These are phyloP conservation scores for Wickerhamomyces sydowiorum DNA, from an alignment of 805 yeast genomes.

Conservation along the genomic window DNA sequence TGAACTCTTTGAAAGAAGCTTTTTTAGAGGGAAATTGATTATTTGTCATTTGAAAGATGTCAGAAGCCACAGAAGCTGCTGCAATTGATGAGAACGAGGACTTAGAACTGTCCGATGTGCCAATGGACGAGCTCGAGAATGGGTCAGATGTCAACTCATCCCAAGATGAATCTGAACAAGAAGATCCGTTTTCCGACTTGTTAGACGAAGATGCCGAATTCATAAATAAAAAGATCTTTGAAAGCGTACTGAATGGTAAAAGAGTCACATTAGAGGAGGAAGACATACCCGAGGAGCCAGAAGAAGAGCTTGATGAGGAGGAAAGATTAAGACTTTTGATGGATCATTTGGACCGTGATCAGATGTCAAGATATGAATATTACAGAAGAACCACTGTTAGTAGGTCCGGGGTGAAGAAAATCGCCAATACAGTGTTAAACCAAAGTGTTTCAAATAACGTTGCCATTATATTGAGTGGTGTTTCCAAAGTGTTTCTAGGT, in stretches of 20 bases:
- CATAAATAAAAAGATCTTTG: constrained; percentile 12
- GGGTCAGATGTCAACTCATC: neutral
- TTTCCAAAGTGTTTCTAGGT: constrained; percentile 85
- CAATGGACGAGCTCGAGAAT: constrained; percentile 17
- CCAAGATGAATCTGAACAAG: constrained; percentile 1
- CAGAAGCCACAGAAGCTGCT: neutral
- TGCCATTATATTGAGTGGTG: constrained; percentile 77
- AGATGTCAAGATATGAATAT: constrained; percentile 81
- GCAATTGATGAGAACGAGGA: constrained; percentile 14
- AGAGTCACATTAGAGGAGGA: constrained; percentile 16
- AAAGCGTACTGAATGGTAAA: constrained; percentile 5
- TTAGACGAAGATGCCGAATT: constrained; percentile 17
- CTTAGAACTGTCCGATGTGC: constrained; percentile 23
- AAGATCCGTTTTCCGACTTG: constrained; percentile 6
- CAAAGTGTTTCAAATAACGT: constrained; percentile 77
- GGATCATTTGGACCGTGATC: constrained; percentile 71
- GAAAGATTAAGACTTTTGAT: constrained; percentile 59
- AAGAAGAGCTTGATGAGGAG: constrained; percentile 38
- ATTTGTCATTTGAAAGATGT: neutral
- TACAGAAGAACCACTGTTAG: constrained; percentile 74
- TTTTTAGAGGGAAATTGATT: too few relatives aligned
- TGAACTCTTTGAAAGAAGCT: too few relatives aligned
- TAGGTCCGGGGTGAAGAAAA: constrained; percentile 70
- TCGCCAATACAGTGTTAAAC: constrained; percentile 72
- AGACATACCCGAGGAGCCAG: constrained; percentile 22